Evolutionary conservation across 1,284 basidiomycete genomes (phyloP), one percentile per base, ranked within the genome.

Genomic region (Prillingera fragicola): DNA sequence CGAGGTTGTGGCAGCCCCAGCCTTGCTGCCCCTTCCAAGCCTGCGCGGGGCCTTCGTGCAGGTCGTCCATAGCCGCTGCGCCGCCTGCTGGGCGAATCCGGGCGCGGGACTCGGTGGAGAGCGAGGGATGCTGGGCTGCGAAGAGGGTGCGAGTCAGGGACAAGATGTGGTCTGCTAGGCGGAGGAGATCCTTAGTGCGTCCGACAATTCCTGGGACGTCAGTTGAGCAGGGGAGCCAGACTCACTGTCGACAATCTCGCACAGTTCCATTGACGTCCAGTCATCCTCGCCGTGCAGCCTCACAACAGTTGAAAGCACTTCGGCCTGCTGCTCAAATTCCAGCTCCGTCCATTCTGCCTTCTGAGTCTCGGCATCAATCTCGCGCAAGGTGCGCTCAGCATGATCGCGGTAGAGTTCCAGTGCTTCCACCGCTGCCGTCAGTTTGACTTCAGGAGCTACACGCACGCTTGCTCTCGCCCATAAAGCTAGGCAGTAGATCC

Each of bases 1-100:
- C 49, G n/a, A 63, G 39, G 38, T 63, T 63, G 48, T 57, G 39
- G 18, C 51, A 39, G 3, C 64, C 66, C 62, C 63, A 69, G 0
- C 53, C 54, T 1, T 38, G 25, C 0, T 50, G 31, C 0, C 39
- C 14, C 49, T 69, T 69, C 53, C 61, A 69, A 5, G 50, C 41
- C 39, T 59, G 60, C 14, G 48, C 10, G 1, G 46, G 22, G 17
- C 43, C 24, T 25, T 67, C 60, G 35, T 62, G 59, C 45, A 63
- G 43, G 43, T 70, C 65, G 22, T 51, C 45, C 15, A 48, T 40
- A n/a, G 59, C 54, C 2, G 53, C 54, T 24, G 28, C 15, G 14
- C 65, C 65, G 1, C 63, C 64, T 6, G 56, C 52, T 3, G 63
- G 55, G 1, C 55, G 53, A 0, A 46, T 22, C n/a, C 43, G 48